These are phyloP conservation scores for Anisodus tanguticus DNA, from an alignment of 257 asterid species.

Conservation along the genomic window DNA sequence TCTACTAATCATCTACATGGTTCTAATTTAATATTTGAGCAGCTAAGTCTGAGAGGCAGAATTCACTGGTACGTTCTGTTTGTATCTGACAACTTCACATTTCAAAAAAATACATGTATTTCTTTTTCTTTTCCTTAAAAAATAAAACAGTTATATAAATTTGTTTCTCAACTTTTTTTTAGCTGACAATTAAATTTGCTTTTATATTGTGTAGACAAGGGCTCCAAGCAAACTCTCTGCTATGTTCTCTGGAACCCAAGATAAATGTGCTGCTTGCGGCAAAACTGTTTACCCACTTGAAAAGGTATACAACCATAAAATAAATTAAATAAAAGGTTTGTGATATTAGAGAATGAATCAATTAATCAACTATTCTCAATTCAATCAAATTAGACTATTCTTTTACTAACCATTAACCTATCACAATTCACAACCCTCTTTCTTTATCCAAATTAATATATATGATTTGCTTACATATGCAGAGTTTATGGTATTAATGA, in stretches of 20 bases:
- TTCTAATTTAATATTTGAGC: slow-evolving; percentile 32
- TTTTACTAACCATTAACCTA: not conserved
- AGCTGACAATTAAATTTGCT: not conserved
- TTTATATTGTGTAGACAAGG: slow-evolving; percentile 36
- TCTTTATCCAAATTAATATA: too few relatives aligned
- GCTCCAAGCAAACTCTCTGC: slow-evolving; percentile 77
- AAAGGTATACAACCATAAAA: slow-evolving; percentile 49
- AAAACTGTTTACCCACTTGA: slow-evolving; percentile 85
- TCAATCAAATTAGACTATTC: not conserved
- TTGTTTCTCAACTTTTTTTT: not conserved
- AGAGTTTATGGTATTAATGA: not conserved
- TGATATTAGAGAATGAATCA: not conserved
- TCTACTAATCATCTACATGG: not conserved
- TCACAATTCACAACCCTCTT: not conserved
- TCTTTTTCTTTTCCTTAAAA: too few relatives aligned
- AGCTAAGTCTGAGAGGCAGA: slow-evolving; percentile 56
- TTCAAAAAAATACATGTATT: not conserved
- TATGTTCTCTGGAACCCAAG: slow-evolving; percentile 76
- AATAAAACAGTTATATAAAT: too few relatives aligned
- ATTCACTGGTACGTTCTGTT: slow-evolving; percentile 43
- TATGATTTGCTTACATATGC: too few relatives aligned
- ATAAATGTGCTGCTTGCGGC: slow-evolving; percentile 74
- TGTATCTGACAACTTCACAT: not conserved
- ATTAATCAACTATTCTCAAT: not conserved
- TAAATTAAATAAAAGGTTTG: not conserved